Evolutionary conservation across 2,329 filamentous ascomycete species (phyloP), one percentile per base, ranked within the genome.

Genomic region (Fusarium newnesense): DNA sequence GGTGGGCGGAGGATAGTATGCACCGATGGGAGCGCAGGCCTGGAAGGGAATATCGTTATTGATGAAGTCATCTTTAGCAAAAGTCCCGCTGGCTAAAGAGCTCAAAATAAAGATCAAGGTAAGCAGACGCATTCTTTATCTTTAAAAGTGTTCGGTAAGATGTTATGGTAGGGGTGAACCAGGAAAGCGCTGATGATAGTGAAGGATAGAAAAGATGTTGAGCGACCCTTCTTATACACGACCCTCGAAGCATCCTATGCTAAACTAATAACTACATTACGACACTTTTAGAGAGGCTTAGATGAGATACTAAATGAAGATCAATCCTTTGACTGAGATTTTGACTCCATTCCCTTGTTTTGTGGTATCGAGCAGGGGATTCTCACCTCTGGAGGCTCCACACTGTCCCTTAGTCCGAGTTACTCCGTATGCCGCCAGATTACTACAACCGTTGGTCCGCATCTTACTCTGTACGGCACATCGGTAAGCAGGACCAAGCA

Each of bases 1-100:
- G 2, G 70, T 76, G 5, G 64, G 70, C 0, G 68, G 68, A 11
- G 75, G 73, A 47, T 77, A 76, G 21, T 77, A 76, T 16, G 73
- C 61, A 8, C 73, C 61, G 5, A 77, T 72, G 1, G 73, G 70
- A 42, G 70, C 63, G n/a, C 75, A 76, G 8, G 70, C 73, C 3
- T 70, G 69, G 32, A 70, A 76, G 2, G 70, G 10, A 21, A 71
- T 72, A 5, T 64, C 49, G 16, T 68, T 59, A 6, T 72, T 56
- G 2, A n/a, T 19, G 4, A 7, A 18, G 8, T 56, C 39, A 1
- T 53, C 36, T 18, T 72, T 50, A 5, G 68, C 58, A 4, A 47
- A 21, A 5, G n/a, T n/a, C 6, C 43, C 1, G 13, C 28, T 2
- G 49, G n/a, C 11, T 60, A 42, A 3, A 3, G 49, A n/a, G 16